Base-by-base conservation (phyloP, 768 basidiomycete genomes). In the Coprinopsis strossmayeri region DNA sequence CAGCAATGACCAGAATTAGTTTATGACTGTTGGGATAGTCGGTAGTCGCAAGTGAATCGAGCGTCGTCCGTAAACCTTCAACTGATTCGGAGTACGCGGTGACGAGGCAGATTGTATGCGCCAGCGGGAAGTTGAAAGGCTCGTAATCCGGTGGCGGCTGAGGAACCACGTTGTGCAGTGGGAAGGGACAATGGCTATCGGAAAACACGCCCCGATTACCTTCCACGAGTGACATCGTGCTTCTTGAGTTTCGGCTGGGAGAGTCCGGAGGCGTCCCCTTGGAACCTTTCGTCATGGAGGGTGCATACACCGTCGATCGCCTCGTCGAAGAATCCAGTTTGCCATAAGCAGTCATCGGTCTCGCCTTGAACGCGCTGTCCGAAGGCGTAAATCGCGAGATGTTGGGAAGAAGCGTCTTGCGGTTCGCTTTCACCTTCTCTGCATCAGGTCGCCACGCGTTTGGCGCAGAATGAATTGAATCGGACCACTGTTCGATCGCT, bases 11-110 rank as follows among this genome's bases (percentile, higher is more conserved):
- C 51, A 99, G 70, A 54, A 99, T 87, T 47, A 96, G 63, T 61
- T 98, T 98, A 73, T 99, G 96, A 56, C 86, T 89, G 68, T 97
- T 97, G 27, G 96, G 95, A 62, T 97, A 99, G 66, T 98, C 95
- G 25, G 95, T 97, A 2, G 96, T 98, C 5, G 94, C 92, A 34
- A 99, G 78, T 1, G 96, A 97, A 65, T 99, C 96, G n/a, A 99
- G 74, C 0, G 96, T 99, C 15, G 96, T 99, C 32, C 95, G 81
- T 1, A 99, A 73, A 69, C 96, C 96, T 64, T 96, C 94, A 18
- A 94, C 76, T 2, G 91, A 94, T 66, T 99, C 96, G 0, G 95
- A 96, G 65, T 99, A 99, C 1, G 96, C 96, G 1, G 96, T 99
- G 53, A 99, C 96, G 39, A 98, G 82, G 59, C 91, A 91, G 56